A percentile compares a stretch with the other conserved stretches of the same genome.
These are phyloP conservation scores for Aspergillus olivimuriae DNA, from an alignment of 495 filamentous ascomycete species.

Conservation along the genomic window DNA sequence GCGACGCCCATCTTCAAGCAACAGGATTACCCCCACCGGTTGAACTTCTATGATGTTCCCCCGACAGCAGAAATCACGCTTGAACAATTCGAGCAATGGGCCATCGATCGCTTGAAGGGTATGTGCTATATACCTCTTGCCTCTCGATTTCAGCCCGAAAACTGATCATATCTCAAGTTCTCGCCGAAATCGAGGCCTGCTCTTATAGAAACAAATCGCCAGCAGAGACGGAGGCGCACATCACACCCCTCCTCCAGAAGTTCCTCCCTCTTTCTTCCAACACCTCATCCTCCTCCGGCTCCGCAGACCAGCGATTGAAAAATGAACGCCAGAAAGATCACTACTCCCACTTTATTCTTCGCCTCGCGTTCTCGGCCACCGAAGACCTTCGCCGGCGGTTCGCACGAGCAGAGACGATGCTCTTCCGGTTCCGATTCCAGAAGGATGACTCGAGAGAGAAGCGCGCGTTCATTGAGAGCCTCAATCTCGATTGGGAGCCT, in stretches of 20 bases:
- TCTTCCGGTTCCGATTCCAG: conserved; percentile 77
- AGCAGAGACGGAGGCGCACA: conserved; percentile 70
- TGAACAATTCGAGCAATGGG: conserved; percentile 99
- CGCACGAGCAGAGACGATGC: conserved; percentile 73
- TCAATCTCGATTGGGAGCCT: conserved; percentile 76
- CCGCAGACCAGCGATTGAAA: conserved; percentile 43
- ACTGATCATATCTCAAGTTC: conserved; percentile 48
- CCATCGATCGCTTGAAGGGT: conserved; percentile 86
- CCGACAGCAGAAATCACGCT: conserved; percentile 93
- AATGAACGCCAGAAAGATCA: conserved; percentile 91
- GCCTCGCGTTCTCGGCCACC: conserved; percentile 84
- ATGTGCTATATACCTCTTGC: conserved; percentile 10
- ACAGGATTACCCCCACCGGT: conserved; percentile 70
- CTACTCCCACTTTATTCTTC: conserved; percentile 95
- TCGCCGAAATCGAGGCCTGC: conserved; percentile 92
- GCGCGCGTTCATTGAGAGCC: conserved; percentile 65
- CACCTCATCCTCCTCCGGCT: conserved; percentile 50
- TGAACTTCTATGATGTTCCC: conserved; percentile 87
- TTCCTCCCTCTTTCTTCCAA: conserved; percentile 80
- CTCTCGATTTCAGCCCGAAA: background rate
- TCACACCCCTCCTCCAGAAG: conserved; percentile 76
- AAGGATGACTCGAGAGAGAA: conserved; percentile 64
- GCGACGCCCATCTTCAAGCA: conserved; percentile 63
- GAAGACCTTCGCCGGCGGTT: conserved; percentile 92
- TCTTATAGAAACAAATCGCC: conserved; percentile 84